Percentiles rank a stretch among this genome's conserved stretches.
These are phyloP conservation scores for Hymenoscyphus fructigenus DNA, from an alignment of 2,329 filamentous ascomycete genomes.

Conservation along the genomic window DNA sequence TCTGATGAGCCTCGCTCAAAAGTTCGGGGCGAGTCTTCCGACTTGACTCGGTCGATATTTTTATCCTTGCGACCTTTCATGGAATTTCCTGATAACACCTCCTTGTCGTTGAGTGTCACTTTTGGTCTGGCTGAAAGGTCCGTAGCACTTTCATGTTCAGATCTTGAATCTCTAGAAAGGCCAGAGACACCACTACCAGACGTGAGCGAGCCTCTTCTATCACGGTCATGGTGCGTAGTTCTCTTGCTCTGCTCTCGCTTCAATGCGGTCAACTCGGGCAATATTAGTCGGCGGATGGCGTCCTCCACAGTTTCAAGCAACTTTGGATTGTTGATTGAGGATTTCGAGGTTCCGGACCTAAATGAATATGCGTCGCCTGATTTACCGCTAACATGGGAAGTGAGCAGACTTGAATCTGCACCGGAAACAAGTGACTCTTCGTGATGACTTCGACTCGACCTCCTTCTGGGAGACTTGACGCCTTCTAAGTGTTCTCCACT, in stretches of 20 bases:
- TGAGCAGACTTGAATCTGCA: slow-evolving; percentile 62
- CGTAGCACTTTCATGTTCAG: slow-evolving; percentile 42
- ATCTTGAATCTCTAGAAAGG: slow-evolving; percentile 53
- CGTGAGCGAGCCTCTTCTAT: slow-evolving; percentile 58
- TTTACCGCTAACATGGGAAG: slow-evolving; percentile 52
- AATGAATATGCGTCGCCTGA: slow-evolving; percentile 59
- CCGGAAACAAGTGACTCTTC: slow-evolving; percentile 45
- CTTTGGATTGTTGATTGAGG: slow-evolving; percentile 71
- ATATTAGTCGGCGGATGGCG: slow-evolving; percentile 68
- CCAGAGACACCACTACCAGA: slow-evolving; percentile 55
- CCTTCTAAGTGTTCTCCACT: slow-evolving; percentile 46
- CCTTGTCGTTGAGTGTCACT: slow-evolving; percentile 57
- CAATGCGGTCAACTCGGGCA: slow-evolving; percentile 87
- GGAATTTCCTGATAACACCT: slow-evolving; percentile 55
- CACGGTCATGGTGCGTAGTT: slow-evolving; percentile 64
- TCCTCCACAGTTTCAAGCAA: slow-evolving; percentile 72
- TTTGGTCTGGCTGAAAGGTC: slow-evolving; percentile 51
- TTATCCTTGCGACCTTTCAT: slow-evolving; percentile 52
- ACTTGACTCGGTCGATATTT: slow-evolving; percentile 43
- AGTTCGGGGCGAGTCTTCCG: slow-evolving; percentile 29
- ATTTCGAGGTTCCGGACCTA: slow-evolving; percentile 54
- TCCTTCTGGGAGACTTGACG: slow-evolving; percentile 45
- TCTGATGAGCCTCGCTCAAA: slow-evolving; percentile 45
- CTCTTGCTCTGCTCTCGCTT: slow-evolving; percentile 86
- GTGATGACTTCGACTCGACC: slow-evolving; percentile 50